Evolutionary conservation across 1,284 basidiomycete genomes (phyloP).

Genomic region (Gymnopus androsaceus): DNA sequence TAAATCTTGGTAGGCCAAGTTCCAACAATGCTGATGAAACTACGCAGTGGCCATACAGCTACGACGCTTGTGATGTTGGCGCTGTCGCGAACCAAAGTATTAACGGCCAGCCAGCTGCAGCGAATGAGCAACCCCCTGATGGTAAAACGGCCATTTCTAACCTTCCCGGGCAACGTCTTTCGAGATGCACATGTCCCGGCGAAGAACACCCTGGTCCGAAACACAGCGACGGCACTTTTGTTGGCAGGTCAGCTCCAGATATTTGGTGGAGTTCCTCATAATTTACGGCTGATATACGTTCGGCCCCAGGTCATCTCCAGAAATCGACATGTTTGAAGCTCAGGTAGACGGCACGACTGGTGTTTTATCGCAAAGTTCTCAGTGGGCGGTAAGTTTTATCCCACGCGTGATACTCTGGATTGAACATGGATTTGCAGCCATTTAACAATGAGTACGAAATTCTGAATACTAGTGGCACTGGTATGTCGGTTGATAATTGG

Average conservation of each 20-base stretch:
- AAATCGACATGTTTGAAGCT: conserved; percentile 80
- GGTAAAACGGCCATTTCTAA: conserved; percentile 28
- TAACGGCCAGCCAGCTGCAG: conserved; percentile 27
- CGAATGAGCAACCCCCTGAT: not conserved
- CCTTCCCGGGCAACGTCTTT: conserved; percentile 53
- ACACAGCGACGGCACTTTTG: conserved; percentile 56
- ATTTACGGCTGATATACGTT: too few relatives aligned
- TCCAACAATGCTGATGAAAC: not conserved
- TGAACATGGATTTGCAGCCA: conserved; percentile 46
- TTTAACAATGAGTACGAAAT: conserved; percentile 50
- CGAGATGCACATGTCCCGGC: conserved; percentile 59
- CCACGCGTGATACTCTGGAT: conserved; percentile 26
- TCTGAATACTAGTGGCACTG: conserved; percentile 45
- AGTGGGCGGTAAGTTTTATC: conserved; percentile 59
- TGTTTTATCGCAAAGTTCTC: conserved; percentile 64
- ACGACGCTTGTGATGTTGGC: conserved; percentile 56
- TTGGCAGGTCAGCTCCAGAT: conserved; percentile 73
- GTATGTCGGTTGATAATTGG: conserved; percentile 49
- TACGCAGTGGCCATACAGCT: conserved; percentile 40
- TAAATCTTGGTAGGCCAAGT: conserved; percentile 17
- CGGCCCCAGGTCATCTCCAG: conserved; percentile 73
- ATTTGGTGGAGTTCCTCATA: too few relatives aligned
- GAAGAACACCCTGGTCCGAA: conserved; percentile 69
- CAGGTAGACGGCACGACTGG: conserved; percentile 34
- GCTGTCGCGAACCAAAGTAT: conserved; percentile 51